Evolutionary conservation across 352 stramenopile species (phyloP).

Genomic region (Ophiocytium majus): DNA sequence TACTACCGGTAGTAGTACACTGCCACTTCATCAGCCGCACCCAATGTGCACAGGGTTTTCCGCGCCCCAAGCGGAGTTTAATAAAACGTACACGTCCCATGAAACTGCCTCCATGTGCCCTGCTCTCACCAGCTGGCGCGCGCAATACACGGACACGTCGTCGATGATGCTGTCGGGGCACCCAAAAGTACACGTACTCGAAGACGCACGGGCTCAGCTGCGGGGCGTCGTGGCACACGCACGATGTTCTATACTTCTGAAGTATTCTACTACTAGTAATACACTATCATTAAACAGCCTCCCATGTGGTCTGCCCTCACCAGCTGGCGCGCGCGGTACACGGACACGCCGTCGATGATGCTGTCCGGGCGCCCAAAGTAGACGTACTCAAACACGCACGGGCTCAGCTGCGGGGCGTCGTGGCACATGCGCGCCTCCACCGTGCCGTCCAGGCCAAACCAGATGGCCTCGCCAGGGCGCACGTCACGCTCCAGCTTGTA

Average conservation of each 20-base stretch:
- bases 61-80: too few species aligned
- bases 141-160: slow-evolving; percentile 95
- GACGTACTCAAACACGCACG: slow-evolving; percentile 99
- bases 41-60: too few species aligned
- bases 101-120: too few species aligned
- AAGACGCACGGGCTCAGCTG: slow-evolving; percentile 93
- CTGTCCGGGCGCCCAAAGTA: slow-evolving; percentile 98
- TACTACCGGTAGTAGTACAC: too few species aligned
- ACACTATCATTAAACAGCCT: too few species aligned
- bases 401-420: slow-evolving; percentile 66
- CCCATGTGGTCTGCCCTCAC: too few species aligned
- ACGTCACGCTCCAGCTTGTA: slow-evolving; percentile 70
- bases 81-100: too few species aligned
- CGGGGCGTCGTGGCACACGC: slow-evolving; percentile 69
- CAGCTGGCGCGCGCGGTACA: slow-evolving; percentile 90
- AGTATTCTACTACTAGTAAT: too few species aligned
- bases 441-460: slow-evolving; percentile 79
- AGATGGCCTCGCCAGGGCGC: slow-evolving; percentile 87
- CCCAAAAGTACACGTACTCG: slow-evolving; percentile 87
- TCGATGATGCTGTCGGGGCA: slow-evolving; percentile 96
- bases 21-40: too few species aligned
- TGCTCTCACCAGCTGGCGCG: slow-evolving; percentile 68
- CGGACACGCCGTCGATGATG: slow-evolving; percentile 93
- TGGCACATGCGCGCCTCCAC: slow-evolving; percentile 80
- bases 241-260: too few species aligned